Base-by-base conservation (phyloP, 2,329 filamentous ascomycete genomes). In the Cadophora sp. region DNA sequence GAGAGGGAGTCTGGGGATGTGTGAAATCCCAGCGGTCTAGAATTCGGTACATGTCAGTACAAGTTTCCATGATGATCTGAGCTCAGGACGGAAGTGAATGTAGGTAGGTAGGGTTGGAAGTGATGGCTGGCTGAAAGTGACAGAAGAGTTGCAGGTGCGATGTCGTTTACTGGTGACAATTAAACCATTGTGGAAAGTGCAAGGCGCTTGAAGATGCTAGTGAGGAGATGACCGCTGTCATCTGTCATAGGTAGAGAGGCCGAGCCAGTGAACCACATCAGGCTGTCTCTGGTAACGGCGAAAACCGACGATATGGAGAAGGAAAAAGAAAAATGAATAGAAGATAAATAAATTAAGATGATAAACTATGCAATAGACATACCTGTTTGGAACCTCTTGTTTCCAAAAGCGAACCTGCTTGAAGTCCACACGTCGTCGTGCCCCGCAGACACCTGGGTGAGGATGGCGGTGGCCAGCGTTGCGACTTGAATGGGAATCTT, bases 391-490 rank as follows among this genome's bases (percentile, higher is more conserved):
- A 62, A 27, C 9, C 45, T 58, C 55, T 59, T 27, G 33, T 36
- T 45, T 55, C 60, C 60, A 16, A 55, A 45, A n/a, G 30, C 47
- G 47, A 45, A 53, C 60, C n/a, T 33, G 47, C 39, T 62, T 22
- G 48, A 41, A 41, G 48, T 62, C 60, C 60, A 62, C 36, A 53
- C 20, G 60, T 62, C 48, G 48, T 39, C 60, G 60, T 62, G 60
- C 60, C 56, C 68, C 47, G 51, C 24, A 59, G 63, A 67, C 47
- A 68, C 64, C 64, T 67, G 68, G 63, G 65, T 66, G 66, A 71
- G 63, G 51, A 70, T 59, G 50, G 67, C 50, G 66, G 70, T 65
- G 61, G 71, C 71, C 68, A 74, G 68, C 59, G 64, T 74, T 71
- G 70, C 70, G 71, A 65, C 55, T 71, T 68, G 18, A 47, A 66